phyloP scores from a whole-genome alignment of 1,284 basidiomycete species.

The Fomitiporia mediterranea region DNA sequence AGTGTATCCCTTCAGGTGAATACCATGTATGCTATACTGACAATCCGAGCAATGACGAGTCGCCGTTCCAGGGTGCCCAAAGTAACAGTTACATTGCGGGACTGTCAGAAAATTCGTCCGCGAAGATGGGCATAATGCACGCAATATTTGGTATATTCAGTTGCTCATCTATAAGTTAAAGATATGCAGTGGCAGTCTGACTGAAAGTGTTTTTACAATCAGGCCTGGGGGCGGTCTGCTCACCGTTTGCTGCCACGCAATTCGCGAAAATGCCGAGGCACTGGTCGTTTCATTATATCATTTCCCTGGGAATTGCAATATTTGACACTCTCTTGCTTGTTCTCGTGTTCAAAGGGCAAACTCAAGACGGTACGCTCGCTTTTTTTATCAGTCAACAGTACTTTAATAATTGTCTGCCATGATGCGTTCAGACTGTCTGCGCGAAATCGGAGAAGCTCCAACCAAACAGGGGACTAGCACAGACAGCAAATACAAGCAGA shows the following conservation, averaged over 20 bases:
- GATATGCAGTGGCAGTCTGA: neutral
- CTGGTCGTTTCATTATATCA: slow-evolving; percentile 35
- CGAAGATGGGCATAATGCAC: slow-evolving; percentile 32
- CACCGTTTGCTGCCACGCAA: slow-evolving; percentile 31
- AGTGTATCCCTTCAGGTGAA: slow-evolving; percentile 51
- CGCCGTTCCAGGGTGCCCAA: slow-evolving; percentile 44
- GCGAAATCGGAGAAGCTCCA: slow-evolving; percentile 19
- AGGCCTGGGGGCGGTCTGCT: slow-evolving; percentile 29
- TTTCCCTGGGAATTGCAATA: slow-evolving; percentile 34
- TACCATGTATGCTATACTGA: slow-evolving; percentile 9
- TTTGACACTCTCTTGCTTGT: slow-evolving; percentile 28
- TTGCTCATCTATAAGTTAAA: neutral
- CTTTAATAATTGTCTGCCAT: neutral
- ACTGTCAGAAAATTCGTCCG: slow-evolving; percentile 37
- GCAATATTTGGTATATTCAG: slow-evolving; percentile 28
- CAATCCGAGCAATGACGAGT: neutral
- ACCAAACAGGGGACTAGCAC: slow-evolving; percentile 23
- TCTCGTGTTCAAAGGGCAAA: slow-evolving; percentile 33
- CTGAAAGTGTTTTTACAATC: neutral
- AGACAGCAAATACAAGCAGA: slow-evolving; percentile 24
- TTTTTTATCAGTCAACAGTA: neutral
- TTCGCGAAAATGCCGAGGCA: slow-evolving; percentile 25
- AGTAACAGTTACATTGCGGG: slow-evolving; percentile 53
- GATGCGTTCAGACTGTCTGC: slow-evolving; percentile 16
- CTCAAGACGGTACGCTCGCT: slow-evolving; percentile 29